Percentiles rank a stretch among this genome's conserved stretches.
These are phyloP conservation scores for Cryphonectria japonica DNA, from an alignment of 2,329 filamentous ascomycete species.

Conservation along the genomic window DNA sequence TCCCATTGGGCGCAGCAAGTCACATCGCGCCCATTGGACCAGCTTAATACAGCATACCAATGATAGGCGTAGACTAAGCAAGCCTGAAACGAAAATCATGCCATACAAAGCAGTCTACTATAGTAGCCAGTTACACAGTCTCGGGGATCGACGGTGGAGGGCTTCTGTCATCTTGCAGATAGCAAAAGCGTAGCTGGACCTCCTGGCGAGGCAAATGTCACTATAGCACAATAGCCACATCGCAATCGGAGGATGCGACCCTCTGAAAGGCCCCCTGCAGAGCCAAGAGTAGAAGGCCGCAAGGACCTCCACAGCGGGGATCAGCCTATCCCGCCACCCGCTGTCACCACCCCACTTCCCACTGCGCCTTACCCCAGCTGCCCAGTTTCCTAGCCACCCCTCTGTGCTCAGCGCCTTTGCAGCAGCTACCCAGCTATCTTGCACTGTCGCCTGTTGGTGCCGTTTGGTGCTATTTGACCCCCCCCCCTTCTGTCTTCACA, in stretches of 20 bases:
- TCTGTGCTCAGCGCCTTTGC: background rate
- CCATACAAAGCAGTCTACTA: background rate
- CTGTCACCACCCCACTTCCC: background rate
- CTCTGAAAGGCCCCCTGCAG: background rate
- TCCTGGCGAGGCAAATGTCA: background rate
- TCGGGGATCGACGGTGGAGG: background rate
- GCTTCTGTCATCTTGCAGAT: background rate
- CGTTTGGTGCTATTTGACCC: background rate
- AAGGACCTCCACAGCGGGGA: background rate
- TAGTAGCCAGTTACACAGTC: background rate
- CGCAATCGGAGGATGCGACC: background rate
- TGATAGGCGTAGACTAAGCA: background rate
- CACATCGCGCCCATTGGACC: background rate
- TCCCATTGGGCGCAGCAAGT: background rate
- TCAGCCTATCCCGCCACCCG: slow-evolving; percentile 1
- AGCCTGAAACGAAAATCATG: background rate
- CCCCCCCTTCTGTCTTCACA: background rate
- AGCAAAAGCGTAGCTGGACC: background rate
- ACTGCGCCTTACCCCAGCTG: background rate
- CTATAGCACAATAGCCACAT: background rate
- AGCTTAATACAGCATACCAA: background rate
- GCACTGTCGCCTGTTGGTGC: background rate
- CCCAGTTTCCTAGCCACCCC: background rate
- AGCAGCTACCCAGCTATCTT: background rate
- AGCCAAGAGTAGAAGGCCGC: background rate